Evolutionary conservation across 164 flowering plant species (phyloP).

Genomic region (Dillenia suffruticosa): DNA sequence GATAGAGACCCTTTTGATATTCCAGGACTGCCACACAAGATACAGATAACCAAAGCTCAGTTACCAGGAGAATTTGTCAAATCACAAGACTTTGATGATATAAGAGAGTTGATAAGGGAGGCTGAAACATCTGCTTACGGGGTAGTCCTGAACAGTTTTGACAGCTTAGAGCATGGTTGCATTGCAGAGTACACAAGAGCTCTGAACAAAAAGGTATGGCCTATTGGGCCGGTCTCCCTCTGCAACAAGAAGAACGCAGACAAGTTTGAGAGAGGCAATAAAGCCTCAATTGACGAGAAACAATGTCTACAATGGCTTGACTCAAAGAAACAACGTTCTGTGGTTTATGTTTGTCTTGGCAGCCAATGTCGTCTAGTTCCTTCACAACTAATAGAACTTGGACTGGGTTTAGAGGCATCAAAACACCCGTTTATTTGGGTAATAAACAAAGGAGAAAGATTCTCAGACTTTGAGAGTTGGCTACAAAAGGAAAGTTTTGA

Average conservation of each 20-base stretch:
- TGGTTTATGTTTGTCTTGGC: constrained; percentile 44
- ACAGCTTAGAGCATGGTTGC: constrained; percentile 21
- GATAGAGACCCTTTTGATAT: constrained; percentile 20
- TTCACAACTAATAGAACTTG: constrained; percentile 37
- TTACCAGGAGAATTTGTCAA: constrained; percentile 17
- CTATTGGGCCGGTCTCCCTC: constrained; percentile 38
- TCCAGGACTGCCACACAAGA: constrained; percentile 25
- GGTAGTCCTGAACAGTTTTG: constrained; percentile 29
- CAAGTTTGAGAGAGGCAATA: constrained; percentile 33
- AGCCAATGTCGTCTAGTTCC: constrained; percentile 27
- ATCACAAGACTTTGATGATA: constrained; percentile 11
- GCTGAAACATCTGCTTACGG: constrained; percentile 33
- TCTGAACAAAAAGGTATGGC: constrained; percentile 24
- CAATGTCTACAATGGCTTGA: constrained; percentile 35
- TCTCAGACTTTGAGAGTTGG: constrained; percentile 35
- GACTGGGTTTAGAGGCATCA: constrained; percentile 36
- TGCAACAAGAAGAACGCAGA: constrained; percentile 25
- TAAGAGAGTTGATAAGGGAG: constrained; percentile 15
- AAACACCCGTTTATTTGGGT: constrained; percentile 43
- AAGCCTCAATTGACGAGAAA: constrained; percentile 16
- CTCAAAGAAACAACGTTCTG: constrained; percentile 28
- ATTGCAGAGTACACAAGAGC: constrained; percentile 14
- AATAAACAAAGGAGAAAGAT: constrained; percentile 17
- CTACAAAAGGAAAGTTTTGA: constrained; percentile 32
- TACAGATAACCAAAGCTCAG: constrained; percentile 26